phyloP scores from a whole-genome alignment of 2,329 filamentous ascomycete species.

The Calonectria pseudoreteaudii region DNA sequence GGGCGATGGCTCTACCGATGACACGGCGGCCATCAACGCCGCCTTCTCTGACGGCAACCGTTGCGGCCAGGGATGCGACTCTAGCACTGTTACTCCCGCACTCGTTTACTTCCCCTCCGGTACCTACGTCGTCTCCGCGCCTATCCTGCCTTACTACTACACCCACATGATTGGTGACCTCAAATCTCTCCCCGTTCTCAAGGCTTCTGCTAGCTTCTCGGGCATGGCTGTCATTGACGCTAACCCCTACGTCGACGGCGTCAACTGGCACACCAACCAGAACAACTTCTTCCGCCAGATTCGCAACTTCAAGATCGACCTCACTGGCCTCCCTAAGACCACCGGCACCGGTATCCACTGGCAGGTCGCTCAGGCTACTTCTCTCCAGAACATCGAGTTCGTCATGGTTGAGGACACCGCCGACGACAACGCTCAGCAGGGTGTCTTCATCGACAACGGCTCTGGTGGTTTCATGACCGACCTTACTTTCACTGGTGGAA shows the following conservation, averaged over 20 bases:
- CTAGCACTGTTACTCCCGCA: conserved; percentile 84
- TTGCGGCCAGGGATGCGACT: conserved; percentile 86
- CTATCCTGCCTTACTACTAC: conserved; percentile 90
- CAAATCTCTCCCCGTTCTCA: conserved; percentile 77
- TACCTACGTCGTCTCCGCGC: conserved; percentile 83
- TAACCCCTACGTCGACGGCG: conserved; percentile 82
- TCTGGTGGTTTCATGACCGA: conserved; percentile 88
- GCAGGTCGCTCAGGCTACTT: conserved; percentile 88
- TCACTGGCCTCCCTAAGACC: conserved; percentile 72
- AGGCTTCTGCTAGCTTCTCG: conserved; percentile 76
- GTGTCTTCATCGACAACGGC: conserved; percentile 88
- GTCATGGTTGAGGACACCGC: conserved; percentile 78
- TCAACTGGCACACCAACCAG: conserved; percentile 84
- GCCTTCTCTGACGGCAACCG: conserved; percentile 83
- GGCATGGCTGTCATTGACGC: conserved; percentile 93
- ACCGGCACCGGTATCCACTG: conserved; percentile 81
- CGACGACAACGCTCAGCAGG: conserved; percentile 75
- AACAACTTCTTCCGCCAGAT: conserved; percentile 88
- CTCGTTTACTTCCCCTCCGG: conserved; percentile 93
- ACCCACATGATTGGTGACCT: conserved; percentile 92
- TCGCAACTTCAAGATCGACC: conserved; percentile 84
- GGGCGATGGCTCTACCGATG: conserved; percentile 78
- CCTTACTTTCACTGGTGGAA: conserved; percentile 85
- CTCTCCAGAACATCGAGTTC: conserved; percentile 84
- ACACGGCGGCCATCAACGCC: conserved; percentile 88